phyloP scores from a whole-genome alignment of 139 green algal genomes.

The Gonium pectorale region DNA sequence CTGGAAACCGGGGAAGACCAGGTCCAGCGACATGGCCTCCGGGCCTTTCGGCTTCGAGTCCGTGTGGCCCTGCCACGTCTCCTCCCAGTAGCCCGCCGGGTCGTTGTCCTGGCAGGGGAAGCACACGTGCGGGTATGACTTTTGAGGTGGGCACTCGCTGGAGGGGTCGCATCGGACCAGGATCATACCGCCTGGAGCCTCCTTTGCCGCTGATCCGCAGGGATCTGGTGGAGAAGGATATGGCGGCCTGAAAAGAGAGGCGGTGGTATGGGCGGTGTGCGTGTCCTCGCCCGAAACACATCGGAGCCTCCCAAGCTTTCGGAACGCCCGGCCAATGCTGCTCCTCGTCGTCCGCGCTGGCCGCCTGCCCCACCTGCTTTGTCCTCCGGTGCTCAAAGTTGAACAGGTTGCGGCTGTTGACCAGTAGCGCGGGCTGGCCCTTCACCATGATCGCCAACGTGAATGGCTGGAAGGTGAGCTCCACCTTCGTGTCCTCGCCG shows the following conservation, averaged over 20 bases:
- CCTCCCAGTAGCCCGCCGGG: slow-evolving; percentile 87
- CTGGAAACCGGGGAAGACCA: slow-evolving; percentile 80
- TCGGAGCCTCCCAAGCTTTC: too few relatives aligned
- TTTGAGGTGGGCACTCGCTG: neutral
- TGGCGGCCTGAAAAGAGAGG: too few relatives aligned
- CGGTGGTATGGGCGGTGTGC: too few relatives aligned
- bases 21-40: slow-evolving; percentile 92
- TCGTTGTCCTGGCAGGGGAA: slow-evolving; percentile 68
- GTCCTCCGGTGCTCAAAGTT: slow-evolving; percentile 87
- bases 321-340: too few relatives aligned
- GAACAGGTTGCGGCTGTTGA: slow-evolving; percentile 89
- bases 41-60: slow-evolving; percentile 93
- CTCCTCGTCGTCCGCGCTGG: too few relatives aligned
- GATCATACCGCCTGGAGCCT: too few relatives aligned
- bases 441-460: slow-evolving; percentile 59
- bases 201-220: too few relatives aligned
- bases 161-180: too few relatives aligned
- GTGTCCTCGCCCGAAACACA: too few relatives aligned
- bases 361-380: slow-evolving; percentile 83
- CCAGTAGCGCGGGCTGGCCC: slow-evolving; percentile 58
- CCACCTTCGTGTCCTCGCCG: slow-evolving; percentile 44
- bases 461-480: slow-evolving; percentile 75
- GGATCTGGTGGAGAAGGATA: too few relatives aligned
- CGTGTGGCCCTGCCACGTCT: slow-evolving; percentile 90
- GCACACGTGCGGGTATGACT: too few relatives aligned